Evolutionary conservation across 495 filamentous ascomycete species (phyloP), one percentile per base, ranked within the genome.

Genomic region (Penicillium lividum): DNA sequence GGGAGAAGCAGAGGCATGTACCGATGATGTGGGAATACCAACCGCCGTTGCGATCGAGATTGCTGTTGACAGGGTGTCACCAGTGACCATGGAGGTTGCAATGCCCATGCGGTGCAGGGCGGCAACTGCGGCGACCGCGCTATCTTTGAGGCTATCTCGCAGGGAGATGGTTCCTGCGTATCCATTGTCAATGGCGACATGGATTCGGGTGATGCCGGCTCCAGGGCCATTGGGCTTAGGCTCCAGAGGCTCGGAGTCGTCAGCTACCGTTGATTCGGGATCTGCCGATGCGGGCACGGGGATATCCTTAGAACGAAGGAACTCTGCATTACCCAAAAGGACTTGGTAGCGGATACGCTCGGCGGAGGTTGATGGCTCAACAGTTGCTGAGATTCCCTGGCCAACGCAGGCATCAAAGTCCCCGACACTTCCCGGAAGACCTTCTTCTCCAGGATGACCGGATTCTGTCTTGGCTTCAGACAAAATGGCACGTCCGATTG

Each of bases 71-170:
- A 81, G 81, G 42, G 95, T 91, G 71, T 99, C 94, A 51, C 94
- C 94, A 0, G 94, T 99, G 5, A 99, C 92, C 68, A 98, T 91
- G 30, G 92, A 89, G 5, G 89, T 87, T 52, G 88, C 86, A 66
- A 98, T 87, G 18, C 89, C 86, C 84, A 98, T 89, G 53, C 83
- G 84, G 65, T 87, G 82, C 46, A 99, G 79, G 18, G 92, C 94
- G n/a, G 86, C 76, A 48, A 98, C 87, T 34, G 90, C 82, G 22
- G 91, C 90, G n/a, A 82, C 80, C 8, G 94, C 93, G 13, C 33
- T 42, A 18, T 87, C 82, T 68, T 99, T 99, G 69, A 99, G 84
- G 16, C 87, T 94, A 68, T 99, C 94, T 7, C 88, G 85, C 31
- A 99, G 86, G 54, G 86, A 87, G 46, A 98, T 82, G 15, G 87